Evolutionary conservation across 495 filamentous ascomycete species (phyloP), one percentile per base, ranked within the genome.

Genomic region (Pyrenopolyporus hunteri): DNA sequence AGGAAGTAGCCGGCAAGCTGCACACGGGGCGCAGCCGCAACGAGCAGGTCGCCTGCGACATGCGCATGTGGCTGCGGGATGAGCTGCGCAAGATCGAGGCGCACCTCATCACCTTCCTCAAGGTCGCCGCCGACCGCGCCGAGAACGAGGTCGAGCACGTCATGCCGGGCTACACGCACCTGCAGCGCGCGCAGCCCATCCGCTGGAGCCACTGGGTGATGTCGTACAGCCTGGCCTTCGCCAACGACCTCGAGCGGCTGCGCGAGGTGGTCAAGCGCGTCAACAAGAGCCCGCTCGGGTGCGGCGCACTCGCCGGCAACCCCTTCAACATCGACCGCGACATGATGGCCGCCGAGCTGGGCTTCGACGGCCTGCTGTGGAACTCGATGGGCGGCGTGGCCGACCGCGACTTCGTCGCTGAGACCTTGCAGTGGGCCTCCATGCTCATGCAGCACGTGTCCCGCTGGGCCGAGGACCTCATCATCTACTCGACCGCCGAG

Each of bases 11-110:
- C 1, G 93, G 93, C 4, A 97, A 97, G 77, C 83, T 97, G 57
- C 93, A 97, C 80, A 97, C 93, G 2, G 93, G 93, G 28, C 86
- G 94, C 17, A 91, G 87, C 67, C 80, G 94, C 39, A 98, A 98
- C 69, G 94, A 98, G 77, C 94, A 98, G 77, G 83, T 98, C 56
- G 91, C 88, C 20, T 93, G 89, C 17, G 93, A 97, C 67, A 93
- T 97, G 89, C 87, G 93, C 37, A 76, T 97, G 69, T 98, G 93
- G 93, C 77, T 96, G 54, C 81, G 90, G 36, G 88, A 91, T 61
- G 82, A 93, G 77, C 74, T 97, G 45, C 83, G 81, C 59, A 78
- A 82, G 54, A 84, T 97, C 53, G 90, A 93, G 51, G 65, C n/a
- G 4, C 84, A 83, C 42, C 79, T 97, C 16, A 77, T 79, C 25